Evolutionary conservation across 2,329 filamentous ascomycete species (phyloP), one percentile per base, ranked within the genome.

Genomic region (Hypoxylon sp.): DNA sequence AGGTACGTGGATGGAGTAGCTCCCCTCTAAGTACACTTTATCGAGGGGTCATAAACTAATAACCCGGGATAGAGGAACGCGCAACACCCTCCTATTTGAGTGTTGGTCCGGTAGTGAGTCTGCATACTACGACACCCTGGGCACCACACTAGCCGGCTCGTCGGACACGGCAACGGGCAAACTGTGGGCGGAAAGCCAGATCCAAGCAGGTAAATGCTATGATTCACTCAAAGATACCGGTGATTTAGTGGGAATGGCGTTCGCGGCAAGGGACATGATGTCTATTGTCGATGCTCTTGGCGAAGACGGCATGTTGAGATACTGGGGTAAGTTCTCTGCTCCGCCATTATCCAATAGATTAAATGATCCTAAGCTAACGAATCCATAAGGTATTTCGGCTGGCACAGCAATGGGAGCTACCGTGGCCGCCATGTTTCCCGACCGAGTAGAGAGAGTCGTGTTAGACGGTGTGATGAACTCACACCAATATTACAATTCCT

Each of bases 361-460:
- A 36, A 13, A n/a, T 13, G 34, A n/a, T n/a, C 10, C 14, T 38
- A 19, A 32, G 41, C 52, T 58, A 30, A 66, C 52, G 32, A 21
- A 21, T 30, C 7, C 10, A 28, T n/a, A 14, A 79, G 80, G 81
- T 9, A 70, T 79, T 60, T 82, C 80, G 1, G 82, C 82, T 55
- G 81, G 82, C 10, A 80, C 79, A 1, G 67, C 77, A 4, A 65
- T 84, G 1, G 82, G 82, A 9, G 73, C 74, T 3, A 81, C 78
- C 0, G 72, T 80, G 10, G 78, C 79, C 2, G 78, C 80, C 17
- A 80, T 84, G 78, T 82, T 82, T 65, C 82, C 81, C 2, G 79
- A 82, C n/a, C 73, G 78, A 38, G 74, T 83, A 13, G 80, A 80
- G 30, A 76, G 74, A 19, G 50, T 82, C 1, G 66, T 82, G 7